phyloP scores from a whole-genome alignment of 805 yeast species.

The Ogataea corticis region DNA sequence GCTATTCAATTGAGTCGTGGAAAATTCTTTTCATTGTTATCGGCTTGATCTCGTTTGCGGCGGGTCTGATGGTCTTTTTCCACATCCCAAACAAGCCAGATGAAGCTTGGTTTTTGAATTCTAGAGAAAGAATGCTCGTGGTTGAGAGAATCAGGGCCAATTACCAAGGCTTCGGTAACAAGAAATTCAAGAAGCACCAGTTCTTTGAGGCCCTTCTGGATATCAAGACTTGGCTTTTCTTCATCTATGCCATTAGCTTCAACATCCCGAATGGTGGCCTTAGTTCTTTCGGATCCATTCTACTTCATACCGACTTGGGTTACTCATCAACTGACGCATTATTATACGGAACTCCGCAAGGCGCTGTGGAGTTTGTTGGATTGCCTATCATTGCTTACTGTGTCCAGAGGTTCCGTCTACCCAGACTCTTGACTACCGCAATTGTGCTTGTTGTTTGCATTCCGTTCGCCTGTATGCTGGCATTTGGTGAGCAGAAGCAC shows the following conservation, averaged over 20 bases:
- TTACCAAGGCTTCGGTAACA: conserved; percentile 30
- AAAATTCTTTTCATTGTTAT: conserved; percentile 57
- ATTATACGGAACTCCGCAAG: conserved; percentile 38
- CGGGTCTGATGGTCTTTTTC: conserved; percentile 48
- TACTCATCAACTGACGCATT: conserved; percentile 26
- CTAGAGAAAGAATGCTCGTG: conserved; percentile 36
- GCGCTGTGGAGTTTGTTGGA: conserved; percentile 37
- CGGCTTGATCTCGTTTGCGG: conserved; percentile 58
- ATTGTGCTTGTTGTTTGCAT: conserved; percentile 23
- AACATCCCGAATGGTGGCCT: conserved; percentile 59
- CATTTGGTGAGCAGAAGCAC: conserved; percentile 22
- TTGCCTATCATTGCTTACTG: conserved; percentile 23
- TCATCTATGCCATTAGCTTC: conserved; percentile 38
- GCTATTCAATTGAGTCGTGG: conserved; percentile 55
- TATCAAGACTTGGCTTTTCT: conserved; percentile 46
- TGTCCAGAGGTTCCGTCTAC: conserved; percentile 25
- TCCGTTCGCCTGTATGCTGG: conserved; percentile 32
- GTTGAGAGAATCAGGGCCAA: conserved; percentile 32
- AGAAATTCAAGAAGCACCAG: conserved; percentile 31
- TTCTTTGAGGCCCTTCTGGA: conserved; percentile 31
- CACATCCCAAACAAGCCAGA: conserved; percentile 60
- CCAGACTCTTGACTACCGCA: conserved; percentile 33
- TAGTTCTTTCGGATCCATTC: conserved; percentile 46
- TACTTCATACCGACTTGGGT: conserved; percentile 41
- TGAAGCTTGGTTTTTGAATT: conserved; percentile 41